Evolutionary conservation across 208 protist genomes (phyloP).

Genomic region (Trypanosoma grayi): DNA sequence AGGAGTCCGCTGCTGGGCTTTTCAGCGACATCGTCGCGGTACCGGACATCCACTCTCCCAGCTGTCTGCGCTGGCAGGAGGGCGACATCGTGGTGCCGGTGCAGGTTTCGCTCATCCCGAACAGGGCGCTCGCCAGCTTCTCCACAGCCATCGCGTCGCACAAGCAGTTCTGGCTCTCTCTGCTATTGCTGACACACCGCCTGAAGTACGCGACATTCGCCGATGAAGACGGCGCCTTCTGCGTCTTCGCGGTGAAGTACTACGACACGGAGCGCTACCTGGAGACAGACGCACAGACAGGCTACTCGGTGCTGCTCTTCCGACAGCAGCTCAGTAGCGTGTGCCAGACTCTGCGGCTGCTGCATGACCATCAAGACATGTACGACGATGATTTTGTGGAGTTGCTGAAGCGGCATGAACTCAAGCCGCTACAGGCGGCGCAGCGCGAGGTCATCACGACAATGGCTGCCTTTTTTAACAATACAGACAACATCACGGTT

Average conservation of each 20-base stretch:
- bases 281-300: conserved; percentile 63
- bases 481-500: conserved; percentile 54
- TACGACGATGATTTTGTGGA: conserved; percentile 55
- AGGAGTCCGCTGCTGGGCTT: conserved; percentile 67
- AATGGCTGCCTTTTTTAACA: conserved; percentile 67
- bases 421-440: conserved; percentile 49
- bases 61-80: conserved; percentile 36
- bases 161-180: conserved; percentile 44
- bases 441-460: conserved; percentile 70
- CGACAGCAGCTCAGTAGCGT: conserved; percentile 57
- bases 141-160: conserved; percentile 31
- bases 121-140: conserved; percentile 34
- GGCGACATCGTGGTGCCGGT: conserved; percentile 40
- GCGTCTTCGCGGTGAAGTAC: conserved; percentile 69
- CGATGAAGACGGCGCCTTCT: conserved; percentile 71
- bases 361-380: conserved; percentile 46
- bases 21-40: conserved; percentile 76
- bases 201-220: conserved; percentile 47
- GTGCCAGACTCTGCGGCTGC: conserved; percentile 57
- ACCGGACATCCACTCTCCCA: conserved; percentile 58
- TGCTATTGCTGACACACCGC: conserved; percentile 33
- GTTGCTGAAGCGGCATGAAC: conserved; percentile 32
- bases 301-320: conserved; percentile 63
- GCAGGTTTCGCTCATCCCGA: conserved; percentile 21
- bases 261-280: conserved; percentile 59